Percentiles rank a stretch among this genome's conserved stretches.
Conservation (phyloP, 176 grass and related monocot species). For the Avena insularis region DNA sequence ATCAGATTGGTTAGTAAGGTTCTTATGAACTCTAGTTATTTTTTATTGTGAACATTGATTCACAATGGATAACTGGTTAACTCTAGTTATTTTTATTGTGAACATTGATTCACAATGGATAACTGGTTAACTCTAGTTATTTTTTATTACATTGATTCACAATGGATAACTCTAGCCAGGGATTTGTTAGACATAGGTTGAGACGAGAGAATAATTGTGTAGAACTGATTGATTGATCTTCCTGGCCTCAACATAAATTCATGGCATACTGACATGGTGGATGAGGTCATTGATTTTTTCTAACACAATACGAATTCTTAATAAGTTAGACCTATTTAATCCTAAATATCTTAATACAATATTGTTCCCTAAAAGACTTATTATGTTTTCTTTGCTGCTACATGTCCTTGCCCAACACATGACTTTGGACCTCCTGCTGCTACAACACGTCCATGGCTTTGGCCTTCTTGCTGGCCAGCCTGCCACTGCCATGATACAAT, state of each 20-base stretch:
- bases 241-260: constrained; percentile 1
- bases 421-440: neutral
- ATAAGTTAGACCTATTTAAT: neutral
- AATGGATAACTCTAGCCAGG: neutral
- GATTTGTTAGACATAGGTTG: neutral
- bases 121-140: no score
- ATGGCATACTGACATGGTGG: neutral
- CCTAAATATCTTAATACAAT: neutral
- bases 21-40: neutral
- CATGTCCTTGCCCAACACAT: neutral
- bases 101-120: no score
- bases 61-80: no score
- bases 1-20: no score
- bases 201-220: neutral
- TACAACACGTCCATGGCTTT: neutral
- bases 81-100: neutral
- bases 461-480: neutral
- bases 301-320: neutral
- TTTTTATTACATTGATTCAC: no score
- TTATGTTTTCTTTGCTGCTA: neutral
- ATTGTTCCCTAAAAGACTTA: neutral
- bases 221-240: neutral
- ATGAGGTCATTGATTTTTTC: neutral
- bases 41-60: neutral
- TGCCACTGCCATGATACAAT: neutral